These are phyloP conservation scores for Penicillium sp. DNA, from an alignment of 2,329 filamentous ascomycete species.

Conservation along the genomic window DNA sequence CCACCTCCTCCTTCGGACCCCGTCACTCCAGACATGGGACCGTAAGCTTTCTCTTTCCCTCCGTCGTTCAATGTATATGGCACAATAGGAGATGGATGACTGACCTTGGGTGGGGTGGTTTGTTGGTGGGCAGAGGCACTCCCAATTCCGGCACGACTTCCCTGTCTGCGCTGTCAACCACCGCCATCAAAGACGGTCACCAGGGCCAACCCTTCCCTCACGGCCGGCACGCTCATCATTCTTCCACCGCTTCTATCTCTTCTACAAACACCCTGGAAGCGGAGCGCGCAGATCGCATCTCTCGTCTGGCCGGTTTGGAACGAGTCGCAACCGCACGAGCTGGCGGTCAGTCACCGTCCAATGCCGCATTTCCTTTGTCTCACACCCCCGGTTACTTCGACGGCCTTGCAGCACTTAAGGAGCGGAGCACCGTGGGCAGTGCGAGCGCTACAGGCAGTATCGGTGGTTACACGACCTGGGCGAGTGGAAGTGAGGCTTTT, in stretches of 20 bases:
- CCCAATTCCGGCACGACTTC: constrained; percentile 91
- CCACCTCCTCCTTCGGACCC: constrained; percentile 79
- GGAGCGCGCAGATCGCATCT: constrained; percentile 92
- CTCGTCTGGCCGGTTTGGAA: constrained; percentile 87
- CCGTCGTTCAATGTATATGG: neutral
- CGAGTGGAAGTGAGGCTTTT: constrained; percentile 61
- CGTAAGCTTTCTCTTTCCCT: constrained; percentile 57
- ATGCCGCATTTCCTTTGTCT: constrained; percentile 36
- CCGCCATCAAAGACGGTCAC: constrained; percentile 94
- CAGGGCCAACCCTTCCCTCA: constrained; percentile 72
- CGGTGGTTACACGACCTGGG: constrained; percentile 68
- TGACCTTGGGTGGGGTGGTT: constrained; percentile 14
- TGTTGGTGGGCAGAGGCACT: constrained; percentile 65
- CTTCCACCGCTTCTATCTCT: constrained; percentile 56
- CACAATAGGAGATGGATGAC: constrained; percentile 6
- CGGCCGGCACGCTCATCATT: constrained; percentile 53
- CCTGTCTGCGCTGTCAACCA: constrained; percentile 86
- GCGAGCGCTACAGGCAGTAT: constrained; percentile 79
- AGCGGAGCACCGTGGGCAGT: constrained; percentile 86
- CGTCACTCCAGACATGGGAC: constrained; percentile 79
- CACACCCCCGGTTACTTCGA: constrained; percentile 76
- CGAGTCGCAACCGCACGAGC: constrained; percentile 75
- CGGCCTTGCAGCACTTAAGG: constrained; percentile 68
- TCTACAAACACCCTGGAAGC: constrained; percentile 79
- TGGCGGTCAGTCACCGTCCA: constrained; percentile 30